Conservation (phyloP, 306 rosid genomes). For the Lupinus albus region DNA sequence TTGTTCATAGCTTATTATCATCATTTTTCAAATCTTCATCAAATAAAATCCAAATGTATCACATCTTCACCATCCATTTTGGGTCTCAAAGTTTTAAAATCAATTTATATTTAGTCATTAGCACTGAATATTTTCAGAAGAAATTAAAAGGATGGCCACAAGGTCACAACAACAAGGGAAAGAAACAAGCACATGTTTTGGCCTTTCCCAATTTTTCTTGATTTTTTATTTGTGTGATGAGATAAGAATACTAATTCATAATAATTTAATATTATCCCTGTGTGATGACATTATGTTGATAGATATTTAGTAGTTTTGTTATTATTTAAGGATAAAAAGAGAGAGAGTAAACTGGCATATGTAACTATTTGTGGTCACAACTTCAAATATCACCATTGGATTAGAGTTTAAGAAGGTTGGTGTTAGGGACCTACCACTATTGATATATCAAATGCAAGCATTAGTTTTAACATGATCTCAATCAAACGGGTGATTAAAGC, state of each 20-base stretch:
- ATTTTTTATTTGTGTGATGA: not conserved
- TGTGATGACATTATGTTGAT: slow-evolving; percentile 66
- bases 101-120: slow-evolving; percentile 18
- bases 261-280: slow-evolving; percentile 42
- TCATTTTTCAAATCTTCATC: slow-evolving; percentile 41
- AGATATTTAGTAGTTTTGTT: slow-evolving; percentile 39
- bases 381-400: slow-evolving; percentile 50
- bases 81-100: not conserved
- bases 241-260: no score
- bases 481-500: slow-evolving; percentile 36
- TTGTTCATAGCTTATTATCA: slow-evolving; percentile 42
- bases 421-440: slow-evolving; percentile 17
- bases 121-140: not conserved
- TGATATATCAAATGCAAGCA: slow-evolving; percentile 30
- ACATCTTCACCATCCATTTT: slow-evolving; percentile 44
- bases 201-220: slow-evolving; percentile 43
- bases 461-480: slow-evolving; percentile 27
- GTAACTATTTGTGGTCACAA: slow-evolving; percentile 34
- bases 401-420: slow-evolving; percentile 38
- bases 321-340: not conserved
- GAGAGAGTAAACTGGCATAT: slow-evolving; percentile 23
- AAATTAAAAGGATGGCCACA: slow-evolving; percentile 37
- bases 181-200: slow-evolving; percentile 51
- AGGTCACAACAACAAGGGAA: slow-evolving; percentile 41
- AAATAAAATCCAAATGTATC: slow-evolving; percentile 42